A percentile compares a stretch with the other conserved stretches of the same genome.
phyloP scores from a whole-genome alignment of 1,284 basidiomycete genomes.

The Moesziomyces parantarcticus region DNA sequence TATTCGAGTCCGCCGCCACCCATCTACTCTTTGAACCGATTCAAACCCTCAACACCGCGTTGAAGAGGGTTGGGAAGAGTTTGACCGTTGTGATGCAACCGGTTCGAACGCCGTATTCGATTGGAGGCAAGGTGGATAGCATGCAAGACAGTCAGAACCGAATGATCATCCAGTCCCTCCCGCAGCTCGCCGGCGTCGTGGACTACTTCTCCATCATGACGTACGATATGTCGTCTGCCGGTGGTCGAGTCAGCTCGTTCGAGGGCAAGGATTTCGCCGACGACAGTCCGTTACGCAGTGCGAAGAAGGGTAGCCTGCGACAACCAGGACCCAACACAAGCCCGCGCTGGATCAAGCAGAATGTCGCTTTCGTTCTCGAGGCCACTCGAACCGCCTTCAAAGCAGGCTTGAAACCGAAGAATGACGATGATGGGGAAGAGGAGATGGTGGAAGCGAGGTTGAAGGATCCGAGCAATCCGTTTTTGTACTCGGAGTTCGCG shows the following conservation, averaged over 20 bases:
- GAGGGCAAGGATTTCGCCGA: constrained; percentile 24
- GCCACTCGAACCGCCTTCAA: constrained; percentile 13
- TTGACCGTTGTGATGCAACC: constrained; percentile 45
- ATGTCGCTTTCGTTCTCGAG: constrained; percentile 21
- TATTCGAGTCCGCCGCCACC: constrained; percentile 39
- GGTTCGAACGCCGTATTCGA: constrained; percentile 19
- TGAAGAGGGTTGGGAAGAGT: constrained; percentile 4
- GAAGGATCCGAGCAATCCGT: constrained; percentile 28
- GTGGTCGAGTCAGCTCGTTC: constrained; percentile 12
- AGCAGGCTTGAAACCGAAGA: neutral
- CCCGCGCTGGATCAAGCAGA: constrained; percentile 36
- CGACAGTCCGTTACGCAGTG: constrained; percentile 37
- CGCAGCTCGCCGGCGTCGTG: constrained; percentile 32
- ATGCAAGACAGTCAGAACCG: constrained; percentile 27
- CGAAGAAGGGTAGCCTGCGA: constrained; percentile 37
- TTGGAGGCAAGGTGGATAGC: constrained; percentile 7
- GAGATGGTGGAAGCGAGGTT: constrained; percentile 7
- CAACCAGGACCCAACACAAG: constrained; percentile 49
- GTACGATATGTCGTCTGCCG: constrained; percentile 47
- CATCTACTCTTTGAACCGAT: constrained; percentile 48
- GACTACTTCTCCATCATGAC: constrained; percentile 54
- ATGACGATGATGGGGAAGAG: neutral
- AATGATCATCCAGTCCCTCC: constrained; percentile 42
- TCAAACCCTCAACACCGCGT: constrained; percentile 2
- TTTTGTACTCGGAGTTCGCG: constrained; percentile 17